Percentiles rank a stretch among this genome's conserved stretches.
phyloP scores from a whole-genome alignment of 768 basidiomycete species.

The Tricholoma matsutake region DNA sequence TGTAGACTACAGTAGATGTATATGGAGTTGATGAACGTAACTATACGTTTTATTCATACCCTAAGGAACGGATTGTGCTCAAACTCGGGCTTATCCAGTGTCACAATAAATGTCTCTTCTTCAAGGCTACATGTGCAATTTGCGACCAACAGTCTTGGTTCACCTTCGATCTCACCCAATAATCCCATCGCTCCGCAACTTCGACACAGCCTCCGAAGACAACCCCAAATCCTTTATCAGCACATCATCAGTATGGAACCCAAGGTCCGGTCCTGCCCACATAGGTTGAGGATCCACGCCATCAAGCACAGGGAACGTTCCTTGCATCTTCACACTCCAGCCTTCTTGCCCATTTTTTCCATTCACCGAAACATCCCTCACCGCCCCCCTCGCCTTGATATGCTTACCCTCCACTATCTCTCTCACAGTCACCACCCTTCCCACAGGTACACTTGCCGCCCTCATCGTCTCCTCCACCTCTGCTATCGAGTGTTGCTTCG shows the following conservation, averaged over 20 bases:
- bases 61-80: too few relatives aligned
- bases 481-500: slow-evolving; percentile 42
- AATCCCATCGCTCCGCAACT: slow-evolving; percentile 38
- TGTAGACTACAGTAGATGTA: too few relatives aligned
- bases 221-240: slow-evolving; percentile 43
- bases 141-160: background rate
- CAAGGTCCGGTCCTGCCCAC: slow-evolving; percentile 72
- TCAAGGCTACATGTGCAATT: too few relatives aligned
- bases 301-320: slow-evolving; percentile 60
- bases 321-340: slow-evolving; percentile 68
- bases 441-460: slow-evolving; percentile 57
- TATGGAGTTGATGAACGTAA: too few relatives aligned
- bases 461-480: slow-evolving; percentile 52
- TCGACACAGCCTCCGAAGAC: slow-evolving; percentile 31
- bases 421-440: slow-evolving; percentile 58
- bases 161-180: slow-evolving; percentile 30
- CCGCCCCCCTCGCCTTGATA: slow-evolving; percentile 47
- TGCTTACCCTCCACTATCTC: slow-evolving; percentile 63
- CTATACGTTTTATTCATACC: too few relatives aligned
- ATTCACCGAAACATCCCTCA: slow-evolving; percentile 57
- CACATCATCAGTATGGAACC: slow-evolving; percentile 52
- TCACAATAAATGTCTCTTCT: too few relatives aligned
- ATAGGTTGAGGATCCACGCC: slow-evolving; percentile 54
- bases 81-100: too few relatives aligned
- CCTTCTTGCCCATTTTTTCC: slow-evolving; percentile 31